Evolutionary conservation across 164 flowering plant genomes (phyloP), one percentile per base, ranked within the genome.

Genomic region (Protea cynaroides): DNA sequence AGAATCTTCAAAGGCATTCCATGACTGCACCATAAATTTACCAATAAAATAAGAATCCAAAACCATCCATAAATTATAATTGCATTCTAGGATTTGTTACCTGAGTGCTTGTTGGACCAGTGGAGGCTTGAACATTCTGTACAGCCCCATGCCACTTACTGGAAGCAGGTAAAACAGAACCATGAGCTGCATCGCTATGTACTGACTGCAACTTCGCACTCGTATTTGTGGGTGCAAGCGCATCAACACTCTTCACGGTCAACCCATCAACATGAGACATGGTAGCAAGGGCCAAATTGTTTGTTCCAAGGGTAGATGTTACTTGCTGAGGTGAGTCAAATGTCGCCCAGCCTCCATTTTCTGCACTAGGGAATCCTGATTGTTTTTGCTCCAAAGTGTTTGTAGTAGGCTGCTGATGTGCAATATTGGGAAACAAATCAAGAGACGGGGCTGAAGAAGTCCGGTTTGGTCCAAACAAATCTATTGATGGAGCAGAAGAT

Each of bases 341-440:
- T 54, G 97, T 91, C 7, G 99, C 99, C 99, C 99, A 94, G 68
- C 97, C 99, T 75, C 74, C 92, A 75, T 84, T 80, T 52, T 77
- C 73, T 10, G 80, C 72, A 7, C 59, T 68, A 43, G 81, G 73
- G 14, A 43, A 60, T 47, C 74, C 75, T 10, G 75, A 40, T 38
- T 71, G 56, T 61, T 73, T 77, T 38, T 68, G 71, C 56, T 67
- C 75, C 43, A 72, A 67, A 46, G 56, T 18, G 54, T 65, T 65
- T 61, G 76, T 50, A 63, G 50, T 63, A 1, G 76, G 38, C 8
- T 58, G 78, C 71, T 77, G 81, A 59, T 73, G 77, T 34, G 63
- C 51, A 62, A 63, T 37, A 19, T 67, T 81, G 56, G 77, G 59
- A 71, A 85, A 85, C 36, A 80, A 70, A 57, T 82, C 82, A n/a